Percentiles rank a stretch among this genome's conserved stretches.
Evolutionary conservation across 2,329 filamentous ascomycete species (phyloP).

Genomic region (Arthrobotrys sinensis): DNA sequence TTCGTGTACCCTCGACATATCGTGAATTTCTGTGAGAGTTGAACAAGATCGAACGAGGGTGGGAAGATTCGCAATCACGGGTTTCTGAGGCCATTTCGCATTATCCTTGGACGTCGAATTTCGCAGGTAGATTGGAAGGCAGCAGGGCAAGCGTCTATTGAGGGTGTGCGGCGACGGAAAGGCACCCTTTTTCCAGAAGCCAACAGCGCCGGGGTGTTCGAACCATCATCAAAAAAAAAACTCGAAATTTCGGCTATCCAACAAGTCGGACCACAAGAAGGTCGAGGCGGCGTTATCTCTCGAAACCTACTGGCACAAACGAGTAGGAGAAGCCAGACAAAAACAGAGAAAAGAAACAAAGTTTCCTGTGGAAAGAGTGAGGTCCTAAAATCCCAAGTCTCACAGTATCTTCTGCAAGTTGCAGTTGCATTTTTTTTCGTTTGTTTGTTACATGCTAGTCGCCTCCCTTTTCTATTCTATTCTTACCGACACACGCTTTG

Average conservation of each 20-base stretch:
- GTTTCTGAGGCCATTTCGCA: slow-evolving; percentile 44
- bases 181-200: slow-evolving; percentile 49
- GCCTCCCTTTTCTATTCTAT: slow-evolving; percentile 58
- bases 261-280: slow-evolving; percentile 54
- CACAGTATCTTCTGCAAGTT: slow-evolving; percentile 26
- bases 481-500: slow-evolving; percentile 46
- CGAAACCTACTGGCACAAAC: slow-evolving; percentile 48
- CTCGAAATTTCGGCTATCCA: slow-evolving; percentile 61
- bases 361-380: slow-evolving; percentile 31
- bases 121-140: slow-evolving; percentile 57
- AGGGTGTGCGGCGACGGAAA: slow-evolving; percentile 19
- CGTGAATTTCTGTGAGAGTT: slow-evolving; percentile 36
- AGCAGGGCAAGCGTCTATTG: slow-evolving; percentile 28
- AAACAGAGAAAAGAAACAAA: slow-evolving; percentile 48
- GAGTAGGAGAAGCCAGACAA: slow-evolving; percentile 37
- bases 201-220: slow-evolving; percentile 41
- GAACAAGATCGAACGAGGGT: slow-evolving; percentile 28
- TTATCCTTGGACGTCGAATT: slow-evolving; percentile 55
- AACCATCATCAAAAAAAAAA: slow-evolving; percentile 33
- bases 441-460: slow-evolving; percentile 42
- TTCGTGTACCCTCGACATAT: slow-evolving; percentile 42
- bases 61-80: slow-evolving; percentile 44
- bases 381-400: slow-evolving; percentile 37
- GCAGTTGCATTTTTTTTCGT: slow-evolving; percentile 46
- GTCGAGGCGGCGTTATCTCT: slow-evolving; percentile 57